These are phyloP conservation scores for Colletotrichum neosansevieriae DNA, from an alignment of 2,329 filamentous ascomycete species.

Conservation along the genomic window DNA sequence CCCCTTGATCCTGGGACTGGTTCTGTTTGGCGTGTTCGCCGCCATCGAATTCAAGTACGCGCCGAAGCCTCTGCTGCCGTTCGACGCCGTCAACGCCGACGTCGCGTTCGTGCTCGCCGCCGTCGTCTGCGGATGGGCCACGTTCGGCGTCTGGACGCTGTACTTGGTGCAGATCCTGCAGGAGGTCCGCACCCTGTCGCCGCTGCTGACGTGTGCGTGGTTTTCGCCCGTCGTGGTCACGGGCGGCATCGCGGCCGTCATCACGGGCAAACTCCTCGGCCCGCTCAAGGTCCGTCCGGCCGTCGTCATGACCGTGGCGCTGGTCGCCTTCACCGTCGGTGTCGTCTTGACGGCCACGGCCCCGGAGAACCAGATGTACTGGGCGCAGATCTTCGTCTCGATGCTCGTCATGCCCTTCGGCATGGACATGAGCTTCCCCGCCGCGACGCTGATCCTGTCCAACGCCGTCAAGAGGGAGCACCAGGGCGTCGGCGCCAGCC, in stretches of 20 bases:
- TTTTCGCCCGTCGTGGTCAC: slow-evolving; percentile 58
- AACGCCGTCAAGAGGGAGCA: slow-evolving; percentile 61
- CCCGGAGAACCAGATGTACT: slow-evolving; percentile 70
- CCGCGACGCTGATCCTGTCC: slow-evolving; percentile 70
- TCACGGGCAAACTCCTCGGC: slow-evolving; percentile 57
- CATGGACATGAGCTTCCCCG: slow-evolving; percentile 76
- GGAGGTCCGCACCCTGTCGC: slow-evolving; percentile 54
- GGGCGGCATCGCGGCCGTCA: slow-evolving; percentile 59
- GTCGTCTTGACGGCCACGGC: slow-evolving; percentile 58
- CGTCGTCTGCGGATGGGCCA: slow-evolving; percentile 65
- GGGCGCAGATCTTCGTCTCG: slow-evolving; percentile 71
- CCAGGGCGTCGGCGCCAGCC: slow-evolving; percentile 61
- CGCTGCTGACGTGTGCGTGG: slow-evolving; percentile 59
- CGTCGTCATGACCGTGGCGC: slow-evolving; percentile 58
- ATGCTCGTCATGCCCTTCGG: slow-evolving; percentile 70
- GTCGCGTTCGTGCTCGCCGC: slow-evolving; percentile 68
- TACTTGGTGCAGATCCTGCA: slow-evolving; percentile 65
- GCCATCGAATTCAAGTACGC: slow-evolving; percentile 64
- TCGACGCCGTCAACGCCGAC: slow-evolving; percentile 61
- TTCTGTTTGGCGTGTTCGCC: slow-evolving; percentile 68
- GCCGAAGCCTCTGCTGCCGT: slow-evolving; percentile 67
- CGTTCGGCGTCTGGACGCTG: slow-evolving; percentile 66
- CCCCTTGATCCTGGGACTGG: slow-evolving; percentile 67
- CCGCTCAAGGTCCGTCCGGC: slow-evolving; percentile 51
- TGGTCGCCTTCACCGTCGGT: slow-evolving; percentile 58